These are phyloP conservation scores for Cairneyella variabilis DNA, from an alignment of 495 filamentous ascomycete species.

Conservation along the genomic window DNA sequence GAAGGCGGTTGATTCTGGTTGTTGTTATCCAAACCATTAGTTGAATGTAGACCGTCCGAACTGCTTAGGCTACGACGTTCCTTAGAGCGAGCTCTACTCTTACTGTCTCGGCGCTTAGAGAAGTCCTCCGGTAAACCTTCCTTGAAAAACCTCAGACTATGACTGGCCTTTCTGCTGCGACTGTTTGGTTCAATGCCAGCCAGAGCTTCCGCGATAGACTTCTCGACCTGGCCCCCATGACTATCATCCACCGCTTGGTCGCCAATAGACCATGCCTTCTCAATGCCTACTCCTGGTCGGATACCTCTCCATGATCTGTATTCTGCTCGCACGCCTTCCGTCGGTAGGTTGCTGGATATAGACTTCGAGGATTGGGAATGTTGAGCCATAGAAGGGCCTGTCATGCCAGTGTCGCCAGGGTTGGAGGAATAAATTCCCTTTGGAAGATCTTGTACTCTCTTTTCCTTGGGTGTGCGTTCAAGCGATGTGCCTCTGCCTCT, in stretches of 20 bases:
- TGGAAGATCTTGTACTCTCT: slow-evolving; percentile 26
- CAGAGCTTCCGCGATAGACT: slow-evolving; percentile 78
- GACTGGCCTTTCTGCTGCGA: slow-evolving; percentile 90
- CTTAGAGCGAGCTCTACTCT: slow-evolving; percentile 30
- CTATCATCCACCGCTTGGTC: slow-evolving; percentile 32
- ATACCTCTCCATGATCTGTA: slow-evolving; percentile 42
- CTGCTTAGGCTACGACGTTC: slow-evolving; percentile 23
- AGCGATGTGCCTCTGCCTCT: slow-evolving; percentile 34
- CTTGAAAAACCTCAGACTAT: slow-evolving; percentile 88
- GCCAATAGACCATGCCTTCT: slow-evolving; percentile 55
- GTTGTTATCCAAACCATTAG: not conserved
- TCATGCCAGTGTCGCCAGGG: slow-evolving; percentile 33
- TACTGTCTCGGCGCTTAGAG: slow-evolving; percentile 29
- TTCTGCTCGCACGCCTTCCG: slow-evolving; percentile 33
- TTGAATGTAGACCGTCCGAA: too few species aligned
- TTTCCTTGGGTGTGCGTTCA: slow-evolving; percentile 42
- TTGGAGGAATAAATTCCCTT: slow-evolving; percentile 24
- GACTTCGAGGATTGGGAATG: slow-evolving; percentile 6
- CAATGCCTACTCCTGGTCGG: slow-evolving; percentile 37
- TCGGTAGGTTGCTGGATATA: slow-evolving; percentile 20
- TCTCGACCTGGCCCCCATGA: slow-evolving; percentile 60
- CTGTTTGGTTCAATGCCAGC: slow-evolving; percentile 72
- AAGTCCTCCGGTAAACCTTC: slow-evolving; percentile 68
- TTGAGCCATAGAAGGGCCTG: slow-evolving; percentile 17
- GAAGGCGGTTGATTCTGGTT: not conserved